Percentiles rank a stretch among this genome's conserved stretches.
phyloP scores from a whole-genome alignment of 2,329 filamentous ascomycete genomes.

The Epichloe baconii region DNA sequence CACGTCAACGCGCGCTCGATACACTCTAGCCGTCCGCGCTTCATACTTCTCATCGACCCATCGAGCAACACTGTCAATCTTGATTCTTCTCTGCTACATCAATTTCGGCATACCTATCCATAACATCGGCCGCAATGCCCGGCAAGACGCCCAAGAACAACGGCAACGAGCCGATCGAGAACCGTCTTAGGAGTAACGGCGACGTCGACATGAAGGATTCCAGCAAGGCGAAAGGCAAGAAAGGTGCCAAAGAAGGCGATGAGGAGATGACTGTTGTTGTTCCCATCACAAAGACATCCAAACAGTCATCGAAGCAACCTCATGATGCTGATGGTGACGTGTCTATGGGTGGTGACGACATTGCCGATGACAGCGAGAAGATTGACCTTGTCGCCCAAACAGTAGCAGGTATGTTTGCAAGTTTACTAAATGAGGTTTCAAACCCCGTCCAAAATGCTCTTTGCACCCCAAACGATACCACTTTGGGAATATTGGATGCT shows the following conservation, averaged over 20 bases:
- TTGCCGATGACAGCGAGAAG: constrained; percentile 40
- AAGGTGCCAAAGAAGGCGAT: constrained; percentile 51
- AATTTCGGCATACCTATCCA: background rate
- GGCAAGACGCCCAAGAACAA: constrained; percentile 62
- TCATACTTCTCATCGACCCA: background rate
- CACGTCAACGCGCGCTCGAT: constrained; percentile 3
- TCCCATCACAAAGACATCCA: constrained; percentile 54
- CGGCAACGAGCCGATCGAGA: constrained; percentile 56
- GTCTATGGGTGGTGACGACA: constrained; percentile 51
- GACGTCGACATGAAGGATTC: constrained; percentile 62
- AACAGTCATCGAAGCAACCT: constrained; percentile 41
- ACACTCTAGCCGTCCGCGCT: background rate
- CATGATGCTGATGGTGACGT: constrained; percentile 56
- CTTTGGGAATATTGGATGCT: background rate
- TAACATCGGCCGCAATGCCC: constrained; percentile 39
- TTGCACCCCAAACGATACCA: background rate
- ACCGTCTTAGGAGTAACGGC: constrained; percentile 47
- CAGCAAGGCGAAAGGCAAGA: constrained; percentile 54
- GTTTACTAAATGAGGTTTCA: background rate
- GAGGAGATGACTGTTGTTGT: constrained; percentile 75
- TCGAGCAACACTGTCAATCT: background rate
- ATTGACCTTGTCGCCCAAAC: constrained; percentile 48
- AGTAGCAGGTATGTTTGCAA: constrained; percentile 38
- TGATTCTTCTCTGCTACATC: background rate
- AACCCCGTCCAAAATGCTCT: background rate